A percentile compares a stretch with the other conserved stretches of the same genome.
These are phyloP conservation scores for Penicillium sp. DNA, from an alignment of 2,329 filamentous ascomycete genomes.

Conservation along the genomic window DNA sequence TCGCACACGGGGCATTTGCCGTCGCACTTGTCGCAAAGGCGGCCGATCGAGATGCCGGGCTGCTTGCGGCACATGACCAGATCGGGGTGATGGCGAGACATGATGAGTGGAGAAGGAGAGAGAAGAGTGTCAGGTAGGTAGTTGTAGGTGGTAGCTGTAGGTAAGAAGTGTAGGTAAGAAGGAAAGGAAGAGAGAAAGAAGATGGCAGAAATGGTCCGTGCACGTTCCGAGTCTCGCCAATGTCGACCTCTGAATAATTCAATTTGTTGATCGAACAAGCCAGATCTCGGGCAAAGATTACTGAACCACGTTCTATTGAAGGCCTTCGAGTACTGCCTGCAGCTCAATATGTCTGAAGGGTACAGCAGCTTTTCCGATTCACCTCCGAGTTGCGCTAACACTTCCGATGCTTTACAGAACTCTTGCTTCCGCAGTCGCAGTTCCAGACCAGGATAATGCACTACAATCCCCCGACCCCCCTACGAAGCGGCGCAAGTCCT, in stretches of 20 bases:
- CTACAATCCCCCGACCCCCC: conserved; percentile 30
- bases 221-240: conserved; percentile 14
- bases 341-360: conserved; percentile 24
- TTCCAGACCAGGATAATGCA: conserved; percentile 43
- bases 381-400: conserved; percentile 5
- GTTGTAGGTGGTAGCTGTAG: background rate
- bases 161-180: background rate
- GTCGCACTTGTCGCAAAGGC: conserved; percentile 99
- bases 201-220: conserved; percentile 38
- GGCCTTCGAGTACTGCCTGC: background rate
- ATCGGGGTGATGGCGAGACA: conserved; percentile 96
- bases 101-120: conserved; percentile 39
- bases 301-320: background rate
- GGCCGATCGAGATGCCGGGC: conserved; percentile 92
- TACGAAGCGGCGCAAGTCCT: conserved; percentile 53
- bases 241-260: background rate
- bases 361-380: conserved; percentile 9
- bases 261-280: background rate
- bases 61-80: conserved; percentile 99
- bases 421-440: conserved; percentile 52
- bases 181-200: conserved; percentile 8
- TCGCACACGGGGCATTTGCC: conserved; percentile 99
- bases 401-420: conserved; percentile 13
- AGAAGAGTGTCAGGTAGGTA: background rate
- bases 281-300: background rate